A percentile compares a stretch with the other conserved stretches of the same genome.
phyloP scores from a whole-genome alignment of 257 asterid species.

The Solanum virginianum region DNA sequence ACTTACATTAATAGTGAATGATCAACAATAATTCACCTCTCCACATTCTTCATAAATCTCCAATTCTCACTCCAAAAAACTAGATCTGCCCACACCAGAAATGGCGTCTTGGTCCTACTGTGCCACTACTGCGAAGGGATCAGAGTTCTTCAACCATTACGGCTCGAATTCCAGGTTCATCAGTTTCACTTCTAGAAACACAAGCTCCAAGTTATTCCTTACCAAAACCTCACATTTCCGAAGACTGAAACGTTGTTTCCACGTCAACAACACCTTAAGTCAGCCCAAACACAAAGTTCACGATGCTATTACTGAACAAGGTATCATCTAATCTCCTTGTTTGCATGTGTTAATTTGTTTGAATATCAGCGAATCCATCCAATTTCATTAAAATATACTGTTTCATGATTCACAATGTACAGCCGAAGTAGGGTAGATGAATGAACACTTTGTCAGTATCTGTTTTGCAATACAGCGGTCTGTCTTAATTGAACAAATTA shows the following conservation, averaged over 20 bases:
- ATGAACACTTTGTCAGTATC: neutral
- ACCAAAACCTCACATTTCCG: conserved; percentile 1
- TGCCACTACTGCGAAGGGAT: conserved; percentile 13
- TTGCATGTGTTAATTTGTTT: neutral
- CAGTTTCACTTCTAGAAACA: conserved; percentile 24
- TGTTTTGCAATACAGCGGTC: neutral
- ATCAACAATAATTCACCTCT: neutral
- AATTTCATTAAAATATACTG: neutral
- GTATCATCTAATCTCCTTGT: neutral
- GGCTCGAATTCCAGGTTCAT: conserved; percentile 24
- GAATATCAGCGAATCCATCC: neutral
- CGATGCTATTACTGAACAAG: conserved; percentile 32
- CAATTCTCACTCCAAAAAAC: neutral
- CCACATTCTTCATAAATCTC: neutral
- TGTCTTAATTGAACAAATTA: neutral
- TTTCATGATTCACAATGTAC: neutral
- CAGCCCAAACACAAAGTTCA: conserved; percentile 28
- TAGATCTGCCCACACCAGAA: neutral
- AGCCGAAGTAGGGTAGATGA: neutral
- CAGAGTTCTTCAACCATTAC: conserved; percentile 14
- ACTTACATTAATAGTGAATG: neutral
- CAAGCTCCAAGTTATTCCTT: conserved; percentile 25
- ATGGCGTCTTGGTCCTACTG: conserved; percentile 43
- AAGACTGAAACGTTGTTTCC: conserved; percentile 27
- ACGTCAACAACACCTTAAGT: conserved; percentile 36